Evolutionary conservation across 805 yeast genomes (phyloP), one percentile per base, ranked within the genome.

Genomic region (Candida ulmi): DNA sequence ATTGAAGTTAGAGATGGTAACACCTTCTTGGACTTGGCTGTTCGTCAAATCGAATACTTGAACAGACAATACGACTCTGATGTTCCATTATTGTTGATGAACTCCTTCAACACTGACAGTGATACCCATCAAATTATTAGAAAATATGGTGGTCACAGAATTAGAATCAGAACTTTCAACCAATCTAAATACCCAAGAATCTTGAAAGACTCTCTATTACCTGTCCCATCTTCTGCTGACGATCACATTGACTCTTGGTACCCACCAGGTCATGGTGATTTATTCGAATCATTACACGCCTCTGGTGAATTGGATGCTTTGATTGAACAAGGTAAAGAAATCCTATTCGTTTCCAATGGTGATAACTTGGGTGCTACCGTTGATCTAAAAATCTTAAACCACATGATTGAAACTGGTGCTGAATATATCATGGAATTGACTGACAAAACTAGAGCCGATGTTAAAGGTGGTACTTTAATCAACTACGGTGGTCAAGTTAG

Each of bases 231-330:
- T 49, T 59, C 75, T 27, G 74, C 62, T 48, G 80, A 82, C 44
- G 95, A 88, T 56, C 72, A 73, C 32, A 73, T 85, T 52, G 91
- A 87, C 55, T 72, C 85, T 42, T 93, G 99, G 99, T 93, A 93
- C 62, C 99, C 99, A 37, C 99, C 99, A n/a, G 99, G 99, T 39
- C 99, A 93, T 65, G 99, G 99, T 68, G 99, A 93, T 68, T 70
- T 93, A 63, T 93, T 90, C 52, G 99, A 93, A 69, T 72, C 93
- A 17, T 72, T 93, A 58, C 80, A 84, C 44, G 78, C 86, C 42
- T 82, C 95, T 11, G 99, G 99, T 44, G 93, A 91, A 60, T 74
- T 93, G 50, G 98, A 93, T 60, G 79, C 83, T 45, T 75, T 93
- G 49, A 72, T 93, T 47, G 87, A 82, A 38, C 91, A 87, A 60